Conservation (phyloP, 257 asterid genomes). For the Lantana camara region DNA sequence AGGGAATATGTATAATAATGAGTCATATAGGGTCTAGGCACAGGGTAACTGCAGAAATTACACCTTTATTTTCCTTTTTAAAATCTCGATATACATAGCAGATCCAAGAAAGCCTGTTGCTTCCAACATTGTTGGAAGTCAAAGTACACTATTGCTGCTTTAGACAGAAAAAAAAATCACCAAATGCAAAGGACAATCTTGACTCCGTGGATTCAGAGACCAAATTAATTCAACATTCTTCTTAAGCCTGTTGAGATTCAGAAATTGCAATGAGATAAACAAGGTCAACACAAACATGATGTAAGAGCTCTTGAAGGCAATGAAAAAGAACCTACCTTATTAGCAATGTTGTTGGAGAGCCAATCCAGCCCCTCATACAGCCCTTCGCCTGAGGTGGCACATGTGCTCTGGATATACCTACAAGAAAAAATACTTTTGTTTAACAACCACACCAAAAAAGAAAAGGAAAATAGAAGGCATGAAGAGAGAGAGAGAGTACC, state of each 20-base stretch:
- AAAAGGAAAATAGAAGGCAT: no score
- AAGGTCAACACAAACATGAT: not conserved
- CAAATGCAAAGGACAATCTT: constrained; percentile 29
- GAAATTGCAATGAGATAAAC: not conserved
- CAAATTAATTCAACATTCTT: constrained; percentile 29
- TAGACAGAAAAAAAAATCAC: constrained; percentile 14
- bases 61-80: no score
- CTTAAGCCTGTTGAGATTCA: constrained; percentile 39
- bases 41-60: no score
- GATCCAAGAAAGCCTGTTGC: no score
- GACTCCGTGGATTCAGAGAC: constrained; percentile 35
- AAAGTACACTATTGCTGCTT: no score
- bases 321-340: constrained; percentile 17
- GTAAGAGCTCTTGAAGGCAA: not conserved
- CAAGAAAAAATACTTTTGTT: not conserved
- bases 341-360: constrained; percentile 34
- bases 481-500: constrained; percentile 33
- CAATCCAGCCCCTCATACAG: constrained; percentile 54
- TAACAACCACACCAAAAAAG: not conserved
- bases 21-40: no score
- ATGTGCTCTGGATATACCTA: constrained; percentile 55
- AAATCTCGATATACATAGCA: no score
- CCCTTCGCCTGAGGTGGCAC: constrained; percentile 54
- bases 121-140: no score
- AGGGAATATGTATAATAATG: no score